Percentiles rank a stretch among this genome's conserved stretches.
Conservation (phyloP, 2,329 filamentous ascomycete species). For the Fonsecaea multimorphosa region DNA sequence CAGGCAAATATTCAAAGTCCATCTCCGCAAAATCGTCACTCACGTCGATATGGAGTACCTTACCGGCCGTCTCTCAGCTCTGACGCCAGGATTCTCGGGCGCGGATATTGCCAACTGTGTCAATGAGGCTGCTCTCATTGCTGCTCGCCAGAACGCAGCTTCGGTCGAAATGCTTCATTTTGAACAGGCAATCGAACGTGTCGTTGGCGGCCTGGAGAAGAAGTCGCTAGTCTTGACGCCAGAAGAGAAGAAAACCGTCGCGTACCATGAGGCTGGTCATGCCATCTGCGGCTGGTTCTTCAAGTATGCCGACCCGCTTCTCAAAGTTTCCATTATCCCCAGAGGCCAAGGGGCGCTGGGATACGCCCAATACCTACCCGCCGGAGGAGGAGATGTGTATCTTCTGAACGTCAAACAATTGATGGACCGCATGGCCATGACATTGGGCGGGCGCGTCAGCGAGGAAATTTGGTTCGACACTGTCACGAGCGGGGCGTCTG, state of each 20-base stretch:
- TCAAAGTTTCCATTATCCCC: conserved; percentile 98
- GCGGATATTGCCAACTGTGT: conserved; percentile 98
- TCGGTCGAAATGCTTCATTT: conserved; percentile 89
- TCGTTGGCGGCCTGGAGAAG: conserved; percentile 95
- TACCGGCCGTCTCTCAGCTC: conserved; percentile 83
- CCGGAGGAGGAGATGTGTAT: conserved; percentile 76
- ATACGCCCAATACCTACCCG: conserved; percentile 96
- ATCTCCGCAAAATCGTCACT: conserved; percentile 92
- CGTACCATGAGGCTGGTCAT: conserved; percentile 97
- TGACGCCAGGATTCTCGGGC: conserved; percentile 96
- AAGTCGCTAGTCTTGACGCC: conserved; percentile 93
- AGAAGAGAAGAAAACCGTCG: conserved; percentile 92
- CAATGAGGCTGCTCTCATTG: conserved; percentile 95
- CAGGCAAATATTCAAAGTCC: conserved; percentile 94
- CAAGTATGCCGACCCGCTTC: conserved; percentile 90
- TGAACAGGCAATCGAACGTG: conserved; percentile 95
- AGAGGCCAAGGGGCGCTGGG: conserved; percentile 91
- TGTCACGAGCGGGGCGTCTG: conserved; percentile 90
- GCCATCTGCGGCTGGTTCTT: conserved; percentile 99
- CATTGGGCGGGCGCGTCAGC: conserved; percentile 89
- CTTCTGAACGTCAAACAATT: conserved; percentile 94
- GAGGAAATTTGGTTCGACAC: conserved; percentile 97
- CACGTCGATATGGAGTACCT: conserved; percentile 87
- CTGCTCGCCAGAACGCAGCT: conserved; percentile 80
- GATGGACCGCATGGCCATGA: conserved; percentile 99